Conservation (phyloP, 2,329 filamentous ascomycete genomes). For the Alternaria ethzedia region DNA sequence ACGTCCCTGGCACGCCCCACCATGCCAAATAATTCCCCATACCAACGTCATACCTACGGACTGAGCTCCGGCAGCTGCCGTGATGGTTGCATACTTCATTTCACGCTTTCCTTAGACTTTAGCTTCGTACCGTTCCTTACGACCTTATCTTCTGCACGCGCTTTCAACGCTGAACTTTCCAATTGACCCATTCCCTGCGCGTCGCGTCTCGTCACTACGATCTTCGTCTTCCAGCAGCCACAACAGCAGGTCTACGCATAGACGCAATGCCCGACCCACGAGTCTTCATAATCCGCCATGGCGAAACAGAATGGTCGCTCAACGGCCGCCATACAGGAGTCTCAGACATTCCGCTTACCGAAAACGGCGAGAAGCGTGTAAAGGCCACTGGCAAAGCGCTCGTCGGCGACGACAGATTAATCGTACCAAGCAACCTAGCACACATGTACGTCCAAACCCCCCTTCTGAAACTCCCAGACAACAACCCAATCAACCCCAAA, state of each 20-base stretch:
- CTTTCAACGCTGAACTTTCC: background rate
- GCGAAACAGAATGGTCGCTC: slow-evolving; percentile 95
- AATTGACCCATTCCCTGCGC: background rate
- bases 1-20: slow-evolving; percentile 28
- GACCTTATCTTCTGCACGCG: background rate
- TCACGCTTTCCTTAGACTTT: background rate
- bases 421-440: slow-evolving; percentile 79
- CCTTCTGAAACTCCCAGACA: background rate
- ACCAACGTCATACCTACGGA: slow-evolving; percentile 19
- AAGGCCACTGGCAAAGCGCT: slow-evolving; percentile 77
- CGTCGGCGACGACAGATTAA: slow-evolving; percentile 82
- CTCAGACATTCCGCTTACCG: slow-evolving; percentile 85
- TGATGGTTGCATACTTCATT: background rate
- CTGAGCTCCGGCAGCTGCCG: slow-evolving; percentile 6
- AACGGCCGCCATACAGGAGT: slow-evolving; percentile 78
- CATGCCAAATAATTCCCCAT: slow-evolving; percentile 7
- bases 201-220: background rate
- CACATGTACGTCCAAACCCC: slow-evolving; percentile 69
- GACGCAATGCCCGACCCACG: slow-evolving; percentile 53
- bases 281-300: slow-evolving; percentile 72
- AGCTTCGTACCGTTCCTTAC: background rate
- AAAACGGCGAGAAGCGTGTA: slow-evolving; percentile 68
- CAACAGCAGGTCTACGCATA: background rate
- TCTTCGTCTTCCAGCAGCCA: background rate
- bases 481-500: background rate